phyloP scores from a whole-genome alignment of 768 basidiomycete species.

The Suillus subluteus region DNA sequence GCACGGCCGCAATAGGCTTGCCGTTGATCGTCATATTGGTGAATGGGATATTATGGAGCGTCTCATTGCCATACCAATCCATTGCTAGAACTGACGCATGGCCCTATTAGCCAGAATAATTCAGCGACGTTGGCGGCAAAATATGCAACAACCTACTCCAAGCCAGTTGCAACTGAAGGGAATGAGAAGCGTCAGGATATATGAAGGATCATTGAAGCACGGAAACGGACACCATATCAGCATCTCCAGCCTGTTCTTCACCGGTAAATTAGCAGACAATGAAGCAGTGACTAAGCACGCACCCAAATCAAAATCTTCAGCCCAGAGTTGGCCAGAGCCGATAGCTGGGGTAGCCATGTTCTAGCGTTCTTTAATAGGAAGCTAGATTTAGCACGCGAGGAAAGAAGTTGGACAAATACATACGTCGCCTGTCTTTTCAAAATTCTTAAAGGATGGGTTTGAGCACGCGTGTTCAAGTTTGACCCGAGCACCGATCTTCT shows the following conservation, averaged over 20 bases:
- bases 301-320: conserved; percentile 47
- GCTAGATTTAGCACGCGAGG: conserved; percentile 7
- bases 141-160: conserved; percentile 36
- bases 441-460: conserved; percentile 43
- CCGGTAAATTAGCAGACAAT: background rate
- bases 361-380: conserved; percentile 34
- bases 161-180: conserved; percentile 26
- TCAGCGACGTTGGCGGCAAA: background rate
- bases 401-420: conserved; percentile 20
- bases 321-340: conserved; percentile 38
- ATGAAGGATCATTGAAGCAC: background rate
- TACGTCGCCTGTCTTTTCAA: conserved; percentile 61
- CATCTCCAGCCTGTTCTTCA: conserved; percentile 28
- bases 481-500: conserved; percentile 55
- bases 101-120: conserved; percentile 24
- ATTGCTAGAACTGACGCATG: conserved; percentile 44
- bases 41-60: conserved; percentile 42
- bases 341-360: conserved; percentile 41
- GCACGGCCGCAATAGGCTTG: conserved; percentile 55
- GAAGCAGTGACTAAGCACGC: conserved; percentile 6
- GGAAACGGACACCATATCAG: conserved; percentile 29
- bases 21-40: conserved; percentile 62
- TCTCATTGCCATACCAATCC: conserved; percentile 49
- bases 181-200: conserved; percentile 12
- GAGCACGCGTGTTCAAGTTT: conserved; percentile 56